Evolutionary conservation across 805 yeast species (phyloP).

Genomic region (Candida loeiensis): DNA sequence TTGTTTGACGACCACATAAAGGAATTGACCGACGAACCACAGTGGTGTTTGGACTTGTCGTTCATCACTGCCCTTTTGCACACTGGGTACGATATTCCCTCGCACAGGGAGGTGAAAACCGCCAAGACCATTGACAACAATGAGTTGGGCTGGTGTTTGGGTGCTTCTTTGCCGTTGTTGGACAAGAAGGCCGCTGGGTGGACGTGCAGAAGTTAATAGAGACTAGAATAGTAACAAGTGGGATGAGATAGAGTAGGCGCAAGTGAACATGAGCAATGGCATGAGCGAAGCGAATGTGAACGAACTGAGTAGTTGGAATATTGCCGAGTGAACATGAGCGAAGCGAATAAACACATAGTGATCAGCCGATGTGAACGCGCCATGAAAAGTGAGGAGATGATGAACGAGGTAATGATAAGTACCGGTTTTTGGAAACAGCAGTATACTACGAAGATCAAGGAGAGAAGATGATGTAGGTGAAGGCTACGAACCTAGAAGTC

Average conservation of each 20-base stretch:
- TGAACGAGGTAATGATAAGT: too few species aligned
- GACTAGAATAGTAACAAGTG: conserved; percentile 2
- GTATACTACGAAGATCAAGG: too few species aligned
- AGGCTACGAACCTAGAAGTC: too few species aligned
- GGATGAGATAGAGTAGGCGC: conserved; percentile 1
- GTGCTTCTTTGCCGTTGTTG: conserved; percentile 90
- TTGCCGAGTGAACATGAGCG: too few species aligned
- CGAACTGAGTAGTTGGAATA: too few species aligned
- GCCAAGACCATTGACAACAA: conserved; percentile 85
- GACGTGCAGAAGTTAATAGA: conserved; percentile 53
- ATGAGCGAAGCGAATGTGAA: not conserved
- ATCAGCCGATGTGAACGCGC: too few species aligned
- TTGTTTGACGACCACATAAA: conserved; percentile 63
- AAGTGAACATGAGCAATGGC: not conserved
- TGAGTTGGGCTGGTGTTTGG: conserved; percentile 98
- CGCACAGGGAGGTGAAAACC: conserved; percentile 82
- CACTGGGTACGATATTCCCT: conserved; percentile 95
- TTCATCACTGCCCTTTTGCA: conserved; percentile 88
- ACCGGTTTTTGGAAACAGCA: too few species aligned
- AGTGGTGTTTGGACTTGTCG: conserved; percentile 90
- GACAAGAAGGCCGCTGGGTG: conserved; percentile 60
- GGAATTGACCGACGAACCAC: conserved; percentile 72
- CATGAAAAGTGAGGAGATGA: too few species aligned
- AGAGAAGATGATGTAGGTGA: too few species aligned
- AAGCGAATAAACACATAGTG: too few species aligned